phyloP scores from a whole-genome alignment of 2,329 filamentous ascomycete genomes.

The Scytalidium sp. region DNA sequence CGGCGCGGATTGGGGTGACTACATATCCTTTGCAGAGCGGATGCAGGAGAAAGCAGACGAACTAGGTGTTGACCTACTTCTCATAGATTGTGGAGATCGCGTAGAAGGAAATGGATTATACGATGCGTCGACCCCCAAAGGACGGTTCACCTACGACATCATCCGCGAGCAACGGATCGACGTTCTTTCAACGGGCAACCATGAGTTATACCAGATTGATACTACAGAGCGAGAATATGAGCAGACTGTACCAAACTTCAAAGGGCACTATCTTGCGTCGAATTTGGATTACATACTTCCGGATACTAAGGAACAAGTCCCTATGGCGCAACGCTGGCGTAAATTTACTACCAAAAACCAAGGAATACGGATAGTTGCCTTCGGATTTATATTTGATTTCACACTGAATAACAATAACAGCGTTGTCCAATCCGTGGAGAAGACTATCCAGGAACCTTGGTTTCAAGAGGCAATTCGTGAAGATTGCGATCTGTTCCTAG shows the following conservation, averaged over 20 bases:
- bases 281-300: constrained; percentile 87
- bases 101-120: constrained; percentile 95
- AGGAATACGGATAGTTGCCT: constrained; percentile 77
- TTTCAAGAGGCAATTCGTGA: constrained; percentile 83
- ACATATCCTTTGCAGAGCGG: constrained; percentile 86
- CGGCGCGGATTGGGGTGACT: constrained; percentile 96
- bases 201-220: constrained; percentile 84
- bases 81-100: constrained; percentile 93
- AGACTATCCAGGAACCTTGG: constrained; percentile 82
- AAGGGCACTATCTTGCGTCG: constrained; percentile 78
- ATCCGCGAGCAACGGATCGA: constrained; percentile 81
- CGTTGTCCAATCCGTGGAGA: constrained; percentile 72
- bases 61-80: constrained; percentile 76
- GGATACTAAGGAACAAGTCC: constrained; percentile 65
- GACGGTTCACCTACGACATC: constrained; percentile 84
- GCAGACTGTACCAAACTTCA: constrained; percentile 79
- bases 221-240: constrained; percentile 77
- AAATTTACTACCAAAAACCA: constrained; percentile 92
- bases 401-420: constrained; percentile 89
- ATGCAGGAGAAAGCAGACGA: constrained; percentile 77
- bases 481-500: constrained; percentile 82
- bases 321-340: constrained; percentile 78
- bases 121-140: constrained; percentile 84
- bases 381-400: constrained; percentile 96
- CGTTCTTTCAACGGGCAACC: constrained; percentile 84